Base-by-base conservation (phyloP, 257 asterid genomes). In the Nicotiana knightiana region DNA sequence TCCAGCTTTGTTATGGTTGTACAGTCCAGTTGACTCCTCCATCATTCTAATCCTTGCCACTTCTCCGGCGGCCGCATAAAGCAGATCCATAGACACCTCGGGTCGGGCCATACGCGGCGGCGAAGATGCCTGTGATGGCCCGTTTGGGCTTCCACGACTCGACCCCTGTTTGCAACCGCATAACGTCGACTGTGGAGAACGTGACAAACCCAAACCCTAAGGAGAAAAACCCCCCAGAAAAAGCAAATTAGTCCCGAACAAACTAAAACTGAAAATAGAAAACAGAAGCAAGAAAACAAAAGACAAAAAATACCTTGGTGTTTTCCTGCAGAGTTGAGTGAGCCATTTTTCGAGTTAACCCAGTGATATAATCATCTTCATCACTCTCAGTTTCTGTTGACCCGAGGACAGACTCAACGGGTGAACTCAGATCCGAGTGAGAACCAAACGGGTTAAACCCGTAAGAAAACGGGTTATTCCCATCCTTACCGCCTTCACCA, bases 121-220 rank as follows among this genome's bases (percentile, higher is more conserved):
- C 0, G 95, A 88, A 16, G 93, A 83, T 28, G 87, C 89, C 62
- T 81, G 84, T 2, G 92, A 89, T 9, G 63, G 83, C 53, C 87
- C 46, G 76, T 82, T 81, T 7, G 93, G 90, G 58, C 91, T 90
- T 71, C 88, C 87, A 17, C 90, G 89, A 67, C 83, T 82, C 5
- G 93, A 89, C 51, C 86, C 88, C 48, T 83, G 88, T 53, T 87
- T 87, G 89, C 86, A 86, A 26, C 83, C 85, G 76, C 88, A 89
- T 3, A 93, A 90, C 8, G 98, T 90, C 3, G 98, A 95, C 57
- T 92, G 93, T 2, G 98, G 98, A 4, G 98, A 95, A 16, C 95
- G 89, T 2, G 93, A 90, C 3, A 90, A 82, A 80, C 85, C 81
- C 85, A 76, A 77, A 0, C 84, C 92, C 98, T 91, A 39, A 0